A percentile compares a stretch with the other conserved stretches of the same genome.
Conservation (phyloP, 176 grass and related monocot species). For the Elaeis guineensis region DNA sequence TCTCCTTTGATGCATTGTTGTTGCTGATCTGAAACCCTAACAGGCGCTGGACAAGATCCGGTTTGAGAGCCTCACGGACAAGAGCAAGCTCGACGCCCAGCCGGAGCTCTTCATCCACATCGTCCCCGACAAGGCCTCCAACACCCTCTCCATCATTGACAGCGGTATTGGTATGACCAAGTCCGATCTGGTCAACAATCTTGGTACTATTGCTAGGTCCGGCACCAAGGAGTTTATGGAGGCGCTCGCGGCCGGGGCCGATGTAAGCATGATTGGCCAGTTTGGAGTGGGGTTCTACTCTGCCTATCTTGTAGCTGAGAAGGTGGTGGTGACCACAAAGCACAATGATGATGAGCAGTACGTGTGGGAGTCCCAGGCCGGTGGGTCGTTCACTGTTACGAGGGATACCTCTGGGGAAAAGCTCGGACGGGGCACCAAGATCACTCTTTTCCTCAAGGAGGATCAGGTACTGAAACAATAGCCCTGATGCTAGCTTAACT, state of each 20-base stretch:
- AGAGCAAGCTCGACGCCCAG: slow-evolving; percentile 97
- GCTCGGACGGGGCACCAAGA: slow-evolving; percentile 89
- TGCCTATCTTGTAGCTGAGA: slow-evolving; percentile 84
- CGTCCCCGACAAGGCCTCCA: slow-evolving; percentile 79
- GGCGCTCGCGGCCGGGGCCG: slow-evolving; percentile 87
- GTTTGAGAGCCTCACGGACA: slow-evolving; percentile 89
- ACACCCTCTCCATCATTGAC: slow-evolving; percentile 63
- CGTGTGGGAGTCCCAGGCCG: slow-evolving; percentile 94
- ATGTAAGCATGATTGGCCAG: slow-evolving; percentile 98
- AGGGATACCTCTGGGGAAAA: slow-evolving; percentile 67
- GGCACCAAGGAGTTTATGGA: slow-evolving; percentile 98
- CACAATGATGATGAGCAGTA: slow-evolving; percentile 99
- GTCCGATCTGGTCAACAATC: slow-evolving; percentile 94
- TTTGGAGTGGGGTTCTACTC: slow-evolving; percentile 98
- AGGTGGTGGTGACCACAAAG: slow-evolving; percentile 71
- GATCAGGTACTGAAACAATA: slow-evolving; percentile 56
- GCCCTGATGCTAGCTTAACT: too few relatives aligned
- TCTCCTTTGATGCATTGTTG: not conserved
- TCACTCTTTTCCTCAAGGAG: slow-evolving; percentile 90
- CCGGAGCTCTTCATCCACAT: slow-evolving; percentile 94
- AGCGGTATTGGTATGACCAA: slow-evolving; percentile 97
- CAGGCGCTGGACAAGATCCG: slow-evolving; percentile 99
- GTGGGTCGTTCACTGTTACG: slow-evolving; percentile 86
- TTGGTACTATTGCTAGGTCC: slow-evolving; percentile 90
- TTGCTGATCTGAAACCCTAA: not conserved